Base-by-base conservation (phyloP, 2,329 filamentous ascomycete species). In the Botrytis elliptica region DNA sequence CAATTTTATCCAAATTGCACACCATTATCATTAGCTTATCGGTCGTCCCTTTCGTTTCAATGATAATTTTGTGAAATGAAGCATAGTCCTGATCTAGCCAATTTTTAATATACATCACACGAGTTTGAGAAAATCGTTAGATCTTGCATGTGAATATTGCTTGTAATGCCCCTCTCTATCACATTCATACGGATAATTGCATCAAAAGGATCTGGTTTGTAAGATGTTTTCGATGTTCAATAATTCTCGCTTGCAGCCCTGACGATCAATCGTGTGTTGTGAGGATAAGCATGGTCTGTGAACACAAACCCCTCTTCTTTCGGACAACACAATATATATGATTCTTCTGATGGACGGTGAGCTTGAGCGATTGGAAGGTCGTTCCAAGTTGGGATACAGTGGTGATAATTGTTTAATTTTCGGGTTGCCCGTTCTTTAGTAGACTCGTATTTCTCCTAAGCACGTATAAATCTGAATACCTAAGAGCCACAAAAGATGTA, bases 1-100 rank as follows among this genome's bases (percentile, higher is more conserved):
- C 62, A 49, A 67, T 67, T 72, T 72, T 72, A 72, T 72, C 46
- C 70, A 65, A 67, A 72, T 71, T 52, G 52, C 52, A 70, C 38
- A 70, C 42, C 18, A 25, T 60, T n/a, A 67, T 65, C 60, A 66
- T 71, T 66, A 65, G 42, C 70, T 66, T 72, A 72, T 67, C 70
- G 29, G 70, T 72, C 38, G 38, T 59, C 60, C 70, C 62, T 68
- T 55, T 67, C 14, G 49, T 67, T 55, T 55, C 44, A 52, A 52
- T 38, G 65, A 55, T 67, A 55, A 55, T 67, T 67, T 67, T 55
- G 25, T 68, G 49, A 72, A 59, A 72, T 72, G 70, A 72, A 38
- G 49, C 40, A 60, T 33, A 46, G 38, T 72, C 70, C 62, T 72
- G 44, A 57, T 67, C 62, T 67, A 49, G 60, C 40, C 16, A 68